phyloP scores from a whole-genome alignment of 306 rosid genomes.

The Vigna unguiculata region DNA sequence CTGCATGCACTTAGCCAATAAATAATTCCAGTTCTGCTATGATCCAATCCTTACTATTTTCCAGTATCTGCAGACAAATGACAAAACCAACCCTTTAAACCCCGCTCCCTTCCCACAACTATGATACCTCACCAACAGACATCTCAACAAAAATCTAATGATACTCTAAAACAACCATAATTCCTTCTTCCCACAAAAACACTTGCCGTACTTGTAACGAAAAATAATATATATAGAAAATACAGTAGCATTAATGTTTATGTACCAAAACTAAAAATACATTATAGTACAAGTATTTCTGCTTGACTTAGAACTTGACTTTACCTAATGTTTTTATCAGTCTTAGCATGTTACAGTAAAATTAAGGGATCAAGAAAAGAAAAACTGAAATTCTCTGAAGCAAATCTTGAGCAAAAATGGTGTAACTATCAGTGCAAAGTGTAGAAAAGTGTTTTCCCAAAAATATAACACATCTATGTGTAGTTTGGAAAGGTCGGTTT shows the following conservation, averaged over 20 bases:
- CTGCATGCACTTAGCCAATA: constrained; percentile 7
- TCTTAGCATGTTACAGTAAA: constrained; percentile 9
- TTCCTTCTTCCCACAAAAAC: not conserved
- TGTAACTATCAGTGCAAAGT: not conserved
- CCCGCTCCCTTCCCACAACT: not conserved
- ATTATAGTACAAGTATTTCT: too few relatives aligned
- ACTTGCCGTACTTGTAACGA: too few relatives aligned
- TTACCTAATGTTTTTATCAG: too few relatives aligned
- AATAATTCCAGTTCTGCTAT: constrained; percentile 18
- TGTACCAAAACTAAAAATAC: too few relatives aligned
- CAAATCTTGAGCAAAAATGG: not conserved
- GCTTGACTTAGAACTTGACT: not conserved
- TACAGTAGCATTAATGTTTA: not conserved
- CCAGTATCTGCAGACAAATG: not conserved
- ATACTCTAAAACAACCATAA: not conserved
- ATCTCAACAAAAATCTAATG: not conserved
- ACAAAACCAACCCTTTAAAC: not conserved
- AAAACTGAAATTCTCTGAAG: not conserved
- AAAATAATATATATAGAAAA: too few relatives aligned
- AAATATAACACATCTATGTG: constrained; percentile 5
- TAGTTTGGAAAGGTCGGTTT: constrained; percentile 5
- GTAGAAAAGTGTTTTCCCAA: not conserved
- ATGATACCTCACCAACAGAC: not conserved
- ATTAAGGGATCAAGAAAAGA: not conserved
- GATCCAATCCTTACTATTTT: constrained; percentile 12